Conservation (phyloP, 768 basidiomycete species). For the Favolaschia claudopus region DNA sequence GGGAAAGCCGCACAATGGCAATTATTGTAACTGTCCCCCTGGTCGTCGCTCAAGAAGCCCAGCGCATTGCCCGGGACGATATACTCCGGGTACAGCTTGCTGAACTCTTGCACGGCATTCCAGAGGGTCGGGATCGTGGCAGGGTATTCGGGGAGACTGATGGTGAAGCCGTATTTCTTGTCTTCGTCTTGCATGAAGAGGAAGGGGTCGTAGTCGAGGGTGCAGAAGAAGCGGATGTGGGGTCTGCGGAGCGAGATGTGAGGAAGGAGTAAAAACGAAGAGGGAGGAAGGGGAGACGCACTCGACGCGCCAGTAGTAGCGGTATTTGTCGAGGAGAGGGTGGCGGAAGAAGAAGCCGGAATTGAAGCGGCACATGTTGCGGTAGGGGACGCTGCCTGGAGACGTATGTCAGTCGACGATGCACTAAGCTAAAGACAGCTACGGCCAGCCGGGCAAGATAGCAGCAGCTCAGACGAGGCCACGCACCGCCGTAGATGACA, state of each 20-base stretch:
- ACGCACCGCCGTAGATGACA: conserved; percentile 55
- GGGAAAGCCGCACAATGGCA: conserved; percentile 60
- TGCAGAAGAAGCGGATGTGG: conserved; percentile 65
- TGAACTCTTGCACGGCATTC: conserved; percentile 61
- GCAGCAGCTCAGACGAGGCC: conserved; percentile 35
- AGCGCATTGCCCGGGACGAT: conserved; percentile 54
- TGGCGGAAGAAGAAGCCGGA: conserved; percentile 61
- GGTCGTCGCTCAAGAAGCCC: conserved; percentile 44
- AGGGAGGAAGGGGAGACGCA: neutral
- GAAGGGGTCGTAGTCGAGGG: conserved; percentile 61
- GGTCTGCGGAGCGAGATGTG: conserved; percentile 36
- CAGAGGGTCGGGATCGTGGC: conserved; percentile 69
- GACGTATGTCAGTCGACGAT: neutral
- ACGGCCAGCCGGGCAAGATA: no score
- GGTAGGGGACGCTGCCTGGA: conserved; percentile 17
- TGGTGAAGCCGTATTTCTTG: conserved; percentile 66
- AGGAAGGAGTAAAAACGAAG: neutral
- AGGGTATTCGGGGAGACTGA: conserved; percentile 61
- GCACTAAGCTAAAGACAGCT: no score
- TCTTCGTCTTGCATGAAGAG: conserved; percentile 60
- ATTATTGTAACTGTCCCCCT: conserved; percentile 62
- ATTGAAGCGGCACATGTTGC: conserved; percentile 29
- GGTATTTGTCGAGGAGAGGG: conserved; percentile 56
- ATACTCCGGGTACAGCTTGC: conserved; percentile 47
- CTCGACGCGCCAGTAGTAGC: conserved; percentile 72